Evolutionary conservation across 1,284 basidiomycete species (phyloP).

Genomic region (Wallemia hederae): DNA sequence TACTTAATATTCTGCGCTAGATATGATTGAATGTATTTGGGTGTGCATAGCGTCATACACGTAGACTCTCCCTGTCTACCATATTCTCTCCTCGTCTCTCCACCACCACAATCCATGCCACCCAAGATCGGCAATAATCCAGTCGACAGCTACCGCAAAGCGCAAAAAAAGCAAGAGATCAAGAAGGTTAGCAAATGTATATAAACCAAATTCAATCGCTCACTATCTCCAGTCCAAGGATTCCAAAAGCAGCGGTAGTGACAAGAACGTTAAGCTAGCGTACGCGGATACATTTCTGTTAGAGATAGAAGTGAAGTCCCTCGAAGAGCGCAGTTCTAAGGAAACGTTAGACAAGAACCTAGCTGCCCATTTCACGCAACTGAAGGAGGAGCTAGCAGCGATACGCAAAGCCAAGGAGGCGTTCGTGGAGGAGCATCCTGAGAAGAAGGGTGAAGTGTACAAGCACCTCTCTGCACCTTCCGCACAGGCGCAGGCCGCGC

Average conservation of each 20-base stretch:
- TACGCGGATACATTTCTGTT: neutral
- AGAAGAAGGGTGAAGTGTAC: constrained; percentile 9
- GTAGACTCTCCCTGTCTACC: too few species aligned
- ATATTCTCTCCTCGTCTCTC: neutral
- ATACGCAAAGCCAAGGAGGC: constrained; percentile 10
- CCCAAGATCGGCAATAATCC: constrained; percentile 11
- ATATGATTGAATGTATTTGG: too few species aligned
- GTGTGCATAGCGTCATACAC: too few species aligned
- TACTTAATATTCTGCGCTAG: neutral
- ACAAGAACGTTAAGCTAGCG: neutral
- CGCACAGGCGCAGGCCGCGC: constrained; percentile 2
- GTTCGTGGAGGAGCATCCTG: constrained; percentile 13
- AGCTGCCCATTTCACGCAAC: constrained; percentile 7
- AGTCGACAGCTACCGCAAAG: constrained; percentile 15
- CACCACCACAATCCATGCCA: neutral
- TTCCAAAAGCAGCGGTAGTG: constrained; percentile 9
- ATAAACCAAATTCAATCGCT: neutral
- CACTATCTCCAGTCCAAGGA: constrained; percentile 2
- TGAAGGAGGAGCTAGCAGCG: constrained; percentile 6
- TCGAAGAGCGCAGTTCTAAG: constrained; percentile 5
- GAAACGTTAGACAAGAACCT: constrained; percentile 6
- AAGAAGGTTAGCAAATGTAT: constrained; percentile 10
- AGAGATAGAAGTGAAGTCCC: neutral
- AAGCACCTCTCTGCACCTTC: constrained; percentile 4
- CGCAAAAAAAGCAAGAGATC: constrained; percentile 13